These are phyloP conservation scores for Lichtheimia hyalospora DNA, from an alignment of 371 early-diverging fungal species.

Conservation along the genomic window DNA sequence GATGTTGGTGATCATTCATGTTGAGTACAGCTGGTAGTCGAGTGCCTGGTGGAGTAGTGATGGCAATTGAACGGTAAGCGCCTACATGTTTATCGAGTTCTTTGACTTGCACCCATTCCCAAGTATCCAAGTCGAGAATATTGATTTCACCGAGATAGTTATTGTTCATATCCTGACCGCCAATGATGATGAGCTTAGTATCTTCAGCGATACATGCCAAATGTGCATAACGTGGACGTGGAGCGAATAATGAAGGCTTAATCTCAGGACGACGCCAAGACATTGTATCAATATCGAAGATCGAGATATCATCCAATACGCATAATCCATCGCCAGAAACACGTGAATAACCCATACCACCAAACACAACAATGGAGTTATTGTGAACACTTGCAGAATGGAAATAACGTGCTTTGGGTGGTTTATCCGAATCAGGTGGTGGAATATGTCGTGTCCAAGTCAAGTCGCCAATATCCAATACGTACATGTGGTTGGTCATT, in stretches of 20 bases:
- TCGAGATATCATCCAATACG: slow-evolving; percentile 68
- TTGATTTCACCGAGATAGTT: slow-evolving; percentile 77
- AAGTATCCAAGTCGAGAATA: slow-evolving; percentile 64
- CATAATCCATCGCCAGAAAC: slow-evolving; percentile 35
- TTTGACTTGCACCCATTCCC: slow-evolving; percentile 64
- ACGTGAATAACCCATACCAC: slow-evolving; percentile 53
- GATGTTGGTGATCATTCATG: background rate
- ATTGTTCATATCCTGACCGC: slow-evolving; percentile 79
- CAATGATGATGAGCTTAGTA: slow-evolving; percentile 66
- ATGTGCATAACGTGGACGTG: slow-evolving; percentile 79
- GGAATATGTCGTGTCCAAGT: slow-evolving; percentile 62
- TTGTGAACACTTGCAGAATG: slow-evolving; percentile 71
- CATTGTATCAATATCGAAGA: slow-evolving; percentile 63
- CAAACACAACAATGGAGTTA: slow-evolving; percentile 50
- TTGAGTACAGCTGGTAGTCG: slow-evolving; percentile 22
- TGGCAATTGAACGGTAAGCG: slow-evolving; percentile 75
- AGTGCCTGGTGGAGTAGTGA: slow-evolving; percentile 33
- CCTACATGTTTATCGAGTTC: slow-evolving; percentile 68
- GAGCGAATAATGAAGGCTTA: slow-evolving; percentile 49
- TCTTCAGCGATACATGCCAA: slow-evolving; percentile 56
- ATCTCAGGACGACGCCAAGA: slow-evolving; percentile 60
- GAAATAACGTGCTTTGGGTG: slow-evolving; percentile 71
- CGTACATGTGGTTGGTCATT: slow-evolving; percentile 74
- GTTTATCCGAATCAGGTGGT: slow-evolving; percentile 38
- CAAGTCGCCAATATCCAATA: slow-evolving; percentile 62